Evolutionary conservation across 495 filamentous ascomycete species (phyloP), one percentile per base, ranked within the genome.

Genomic region (Aspergillus olivimuriae): DNA sequence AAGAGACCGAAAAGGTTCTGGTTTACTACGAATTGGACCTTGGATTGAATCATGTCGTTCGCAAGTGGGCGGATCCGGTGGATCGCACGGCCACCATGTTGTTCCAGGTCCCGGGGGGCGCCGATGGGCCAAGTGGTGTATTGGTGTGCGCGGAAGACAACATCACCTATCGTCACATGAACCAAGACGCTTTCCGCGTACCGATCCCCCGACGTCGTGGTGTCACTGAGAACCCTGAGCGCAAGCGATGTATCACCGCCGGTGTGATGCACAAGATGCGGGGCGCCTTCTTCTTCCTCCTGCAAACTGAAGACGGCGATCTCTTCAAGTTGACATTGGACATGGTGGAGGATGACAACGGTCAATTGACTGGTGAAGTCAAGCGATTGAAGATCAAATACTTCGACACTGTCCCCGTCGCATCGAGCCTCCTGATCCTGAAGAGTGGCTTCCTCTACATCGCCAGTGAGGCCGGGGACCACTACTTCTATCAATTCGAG

Each of bases 21-120:
- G 90, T 96, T 0, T 99, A 96, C 58, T 99, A 99, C 50, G 91
- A 97, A 65, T 80, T 97, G 10, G 92, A 99, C 59, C 75, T 99
- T 34, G 92, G 94, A 21, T 68, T 99, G 40, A 99, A 99, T 50
- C 94, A 97, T 63, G 90, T 99, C 20, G 87, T 97, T 12, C 81
- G 89, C 36, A 95, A 89, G 60, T 97, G 94, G 90, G 79, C 86
- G 11, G 92, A 97, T 53, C 77, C 85, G 0, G 94, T 99, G 3
- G 89, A 96, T 62, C 83, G 91, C 21, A 89, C 86, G 8, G 83
- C 91, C 4, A 87, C 82, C 22, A 82, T 95, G 52, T 74, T 99
- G 4, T 96, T 97, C 61, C 91, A 95, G 55, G 91, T 97, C 4
- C 94, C 94, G 3, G 94, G 94, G 24, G 94, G 92, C 21, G 83